Conservation (phyloP, 345 rosid species). For the Mangifera indica region DNA sequence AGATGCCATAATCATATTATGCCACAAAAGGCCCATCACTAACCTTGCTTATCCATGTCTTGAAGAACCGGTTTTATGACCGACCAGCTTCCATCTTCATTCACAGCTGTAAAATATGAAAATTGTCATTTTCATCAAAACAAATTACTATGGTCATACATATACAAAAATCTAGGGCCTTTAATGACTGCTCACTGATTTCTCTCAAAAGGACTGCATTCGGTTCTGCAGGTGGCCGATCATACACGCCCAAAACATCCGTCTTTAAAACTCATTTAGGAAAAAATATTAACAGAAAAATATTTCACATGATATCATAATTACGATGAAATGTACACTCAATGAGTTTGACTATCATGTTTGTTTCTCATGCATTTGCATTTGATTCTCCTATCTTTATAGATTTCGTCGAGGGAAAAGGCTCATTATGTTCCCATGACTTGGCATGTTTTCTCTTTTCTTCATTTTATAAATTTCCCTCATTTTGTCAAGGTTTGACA, state of each 20-base stretch:
- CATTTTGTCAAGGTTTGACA: too few species aligned
- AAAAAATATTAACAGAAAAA: constrained; percentile 30
- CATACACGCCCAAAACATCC: constrained; percentile 83
- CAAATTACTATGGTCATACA: neutral
- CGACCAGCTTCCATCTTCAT: constrained; percentile 76
- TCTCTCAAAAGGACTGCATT: constrained; percentile 74
- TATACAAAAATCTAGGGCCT: constrained; percentile 2
- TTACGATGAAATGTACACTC: too few species aligned
- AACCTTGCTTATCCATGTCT: constrained; percentile 52
- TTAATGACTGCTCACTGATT: constrained; percentile 54
- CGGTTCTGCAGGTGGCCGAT: constrained; percentile 79
- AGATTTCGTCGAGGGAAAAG: too few species aligned
- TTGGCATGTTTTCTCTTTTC: too few species aligned
- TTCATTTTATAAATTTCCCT: too few species aligned
- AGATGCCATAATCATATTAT: neutral
- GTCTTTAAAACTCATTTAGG: constrained; percentile 52
- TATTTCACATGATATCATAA: neutral
- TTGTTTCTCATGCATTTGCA: too few species aligned
- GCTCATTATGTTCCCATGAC: too few species aligned
- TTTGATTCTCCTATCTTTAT: too few species aligned
- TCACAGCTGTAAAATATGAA: constrained; percentile 51
- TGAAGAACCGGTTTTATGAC: constrained; percentile 55
- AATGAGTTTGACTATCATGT: too few species aligned
- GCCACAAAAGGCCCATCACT: constrained; percentile 7
- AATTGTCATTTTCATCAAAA: neutral